Evolutionary conservation across 2,329 filamentous ascomycete genomes (phyloP).

Genomic region (Zasmidium cellare): DNA sequence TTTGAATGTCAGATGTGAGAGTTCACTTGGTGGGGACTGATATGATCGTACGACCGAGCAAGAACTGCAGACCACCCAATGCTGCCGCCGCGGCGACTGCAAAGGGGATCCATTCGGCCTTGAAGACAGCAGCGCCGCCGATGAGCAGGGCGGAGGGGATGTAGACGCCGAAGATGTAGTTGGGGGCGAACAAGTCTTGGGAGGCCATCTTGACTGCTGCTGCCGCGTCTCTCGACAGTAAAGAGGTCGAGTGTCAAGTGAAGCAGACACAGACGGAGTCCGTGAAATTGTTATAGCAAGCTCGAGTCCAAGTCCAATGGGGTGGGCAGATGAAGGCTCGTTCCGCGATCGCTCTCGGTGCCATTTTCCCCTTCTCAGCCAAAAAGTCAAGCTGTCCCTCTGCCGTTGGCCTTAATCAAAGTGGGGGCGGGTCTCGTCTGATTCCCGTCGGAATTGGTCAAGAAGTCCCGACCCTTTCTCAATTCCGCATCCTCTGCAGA

Average conservation of each 20-base stretch:
- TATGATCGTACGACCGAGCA: constrained; percentile 14
- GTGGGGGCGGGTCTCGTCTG: no score
- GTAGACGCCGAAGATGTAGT: constrained; percentile 52
- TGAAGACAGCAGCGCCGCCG: constrained; percentile 73
- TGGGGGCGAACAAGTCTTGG: neutral
- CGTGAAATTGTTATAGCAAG: no score
- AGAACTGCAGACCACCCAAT: constrained; percentile 7
- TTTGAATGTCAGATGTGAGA: neutral
- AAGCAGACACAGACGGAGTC: no score
- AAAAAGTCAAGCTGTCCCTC: no score
- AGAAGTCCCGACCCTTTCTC: neutral
- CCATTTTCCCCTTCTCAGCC: no score
- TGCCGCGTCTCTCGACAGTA: no score
- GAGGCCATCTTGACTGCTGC: neutral
- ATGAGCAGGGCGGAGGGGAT: constrained; percentile 77
- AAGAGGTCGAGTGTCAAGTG: no score
- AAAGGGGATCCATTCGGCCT: constrained; percentile 73
- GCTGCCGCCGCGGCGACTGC: constrained; percentile 52
- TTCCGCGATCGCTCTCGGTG: no score
- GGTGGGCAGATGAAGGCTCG: no score
- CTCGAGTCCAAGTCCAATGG: no score
- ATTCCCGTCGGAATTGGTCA: no score
- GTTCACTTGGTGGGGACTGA: neutral
- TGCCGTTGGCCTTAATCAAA: no score
- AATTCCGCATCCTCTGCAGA: neutral